Conservation (phyloP, 2,329 filamentous ascomycete species). For the Cladophialophora bantiana region DNA sequence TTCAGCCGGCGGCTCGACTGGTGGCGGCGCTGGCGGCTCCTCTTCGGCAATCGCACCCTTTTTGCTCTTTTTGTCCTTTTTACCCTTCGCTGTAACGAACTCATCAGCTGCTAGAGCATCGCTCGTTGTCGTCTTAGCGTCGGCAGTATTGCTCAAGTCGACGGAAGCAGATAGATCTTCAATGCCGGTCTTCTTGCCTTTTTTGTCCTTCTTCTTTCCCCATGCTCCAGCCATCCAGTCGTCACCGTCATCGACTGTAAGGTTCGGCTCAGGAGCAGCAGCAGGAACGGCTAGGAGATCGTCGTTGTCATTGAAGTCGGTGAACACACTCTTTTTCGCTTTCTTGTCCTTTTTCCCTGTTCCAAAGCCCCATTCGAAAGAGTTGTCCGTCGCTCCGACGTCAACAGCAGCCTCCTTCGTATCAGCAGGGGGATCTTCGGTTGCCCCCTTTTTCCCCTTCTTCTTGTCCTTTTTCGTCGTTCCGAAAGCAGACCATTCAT, state of each 20-base stretch:
- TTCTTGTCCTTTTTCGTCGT: conserved; percentile 45
- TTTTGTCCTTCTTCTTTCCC: conserved; percentile 54
- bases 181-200: conserved; percentile 44
- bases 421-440: conserved; percentile 33
- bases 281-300: conserved; percentile 44
- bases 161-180: conserved; percentile 42
- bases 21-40: conserved; percentile 33
- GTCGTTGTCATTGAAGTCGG: conserved; percentile 39
- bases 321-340: conserved; percentile 46
- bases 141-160: conserved; percentile 38
- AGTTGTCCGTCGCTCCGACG: conserved; percentile 20
- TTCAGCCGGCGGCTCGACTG: conserved; percentile 36
- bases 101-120: conserved; percentile 41
- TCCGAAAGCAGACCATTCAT: conserved; percentile 33
- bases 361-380: conserved; percentile 41
- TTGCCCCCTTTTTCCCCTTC: conserved; percentile 41
- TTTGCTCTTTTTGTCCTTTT: conserved; percentile 41
- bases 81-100: conserved; percentile 27
- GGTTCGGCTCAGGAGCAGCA: conserved; percentile 41
- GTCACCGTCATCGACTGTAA: conserved; percentile 46
- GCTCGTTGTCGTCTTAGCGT: conserved; percentile 30
- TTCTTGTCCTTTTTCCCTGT: conserved; percentile 53
- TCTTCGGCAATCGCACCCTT: conserved; percentile 34
- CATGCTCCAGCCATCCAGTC: conserved; percentile 46
- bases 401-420: conserved; percentile 28